Percentiles rank a stretch among this genome's conserved stretches.
Conservation (phyloP, 148 eudicot genomes). For the Fagopyrum esculentum region DNA sequence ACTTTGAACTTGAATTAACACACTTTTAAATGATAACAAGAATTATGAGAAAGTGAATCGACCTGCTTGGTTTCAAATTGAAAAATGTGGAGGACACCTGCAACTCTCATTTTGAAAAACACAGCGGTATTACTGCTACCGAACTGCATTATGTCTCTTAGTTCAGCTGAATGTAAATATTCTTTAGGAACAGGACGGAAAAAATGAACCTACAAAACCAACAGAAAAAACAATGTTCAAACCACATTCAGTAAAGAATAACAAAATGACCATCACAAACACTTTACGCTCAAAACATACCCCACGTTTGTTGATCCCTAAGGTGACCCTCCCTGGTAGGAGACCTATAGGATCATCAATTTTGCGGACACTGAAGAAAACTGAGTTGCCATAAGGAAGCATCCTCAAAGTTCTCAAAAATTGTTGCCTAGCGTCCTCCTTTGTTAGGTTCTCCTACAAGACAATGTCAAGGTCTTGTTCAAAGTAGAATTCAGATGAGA, state of each 20-base stretch:
- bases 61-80: conserved; percentile 99
- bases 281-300: conserved; percentile 27
- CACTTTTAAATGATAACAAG: not conserved
- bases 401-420: conserved; percentile 76
- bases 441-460: conserved; percentile 73
- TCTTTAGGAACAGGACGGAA: conserved; percentile 98
- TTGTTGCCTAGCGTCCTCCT: conserved; percentile 97
- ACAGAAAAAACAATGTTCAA: not conserved
- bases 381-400: conserved; percentile 94
- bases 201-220: conserved; percentile 68
- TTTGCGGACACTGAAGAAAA: conserved; percentile 94
- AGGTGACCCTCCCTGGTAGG: conserved; percentile 78
- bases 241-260: not conserved
- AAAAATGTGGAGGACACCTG: conserved; percentile 94
- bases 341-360: conserved; percentile 99
- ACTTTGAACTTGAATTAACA: not conserved
- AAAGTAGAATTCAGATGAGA: not conserved
- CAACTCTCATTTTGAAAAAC: conserved; percentile 98
- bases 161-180: conserved; percentile 91
- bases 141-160: conserved; percentile 98
- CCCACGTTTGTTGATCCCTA: conserved; percentile 98
- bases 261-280: not conserved
- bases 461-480: not conserved
- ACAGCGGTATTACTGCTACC: conserved; percentile 99
- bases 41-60: not conserved